A percentile compares a stretch with the other conserved stretches of the same genome.
These are phyloP conservation scores for Penicillium subrubescens DNA, from an alignment of 495 filamentous ascomycete species.

Conservation along the genomic window DNA sequence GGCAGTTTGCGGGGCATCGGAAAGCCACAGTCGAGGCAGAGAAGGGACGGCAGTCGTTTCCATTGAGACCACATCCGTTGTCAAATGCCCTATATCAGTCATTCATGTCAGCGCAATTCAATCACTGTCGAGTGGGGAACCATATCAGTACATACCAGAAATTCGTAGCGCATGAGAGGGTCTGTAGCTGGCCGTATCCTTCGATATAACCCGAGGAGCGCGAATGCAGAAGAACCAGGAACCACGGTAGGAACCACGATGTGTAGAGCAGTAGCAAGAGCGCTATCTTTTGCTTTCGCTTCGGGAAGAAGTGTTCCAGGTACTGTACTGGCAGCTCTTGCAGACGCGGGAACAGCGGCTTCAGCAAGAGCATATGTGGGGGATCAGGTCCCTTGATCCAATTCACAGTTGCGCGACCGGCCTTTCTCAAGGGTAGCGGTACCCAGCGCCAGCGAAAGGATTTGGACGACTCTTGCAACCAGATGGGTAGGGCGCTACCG, in stretches of 20 bases:
- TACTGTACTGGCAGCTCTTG: slow-evolving; percentile 69
- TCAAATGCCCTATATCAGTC: slow-evolving; percentile 57
- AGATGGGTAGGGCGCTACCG: slow-evolving; percentile 46
- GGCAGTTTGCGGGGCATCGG: slow-evolving; percentile 78
- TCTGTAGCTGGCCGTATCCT: slow-evolving; percentile 65
- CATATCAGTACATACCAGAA: slow-evolving; percentile 50
- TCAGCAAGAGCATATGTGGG: slow-evolving; percentile 64
- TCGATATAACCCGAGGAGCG: slow-evolving; percentile 64
- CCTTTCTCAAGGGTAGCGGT: slow-evolving; percentile 51
- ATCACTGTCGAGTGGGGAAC: not conserved
- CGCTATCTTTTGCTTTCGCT: slow-evolving; percentile 57
- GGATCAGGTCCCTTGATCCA: slow-evolving; percentile 76
- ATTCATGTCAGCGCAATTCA: not conserved
- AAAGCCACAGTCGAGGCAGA: slow-evolving; percentile 69
- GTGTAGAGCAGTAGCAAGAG: slow-evolving; percentile 64
- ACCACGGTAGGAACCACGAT: slow-evolving; percentile 74
- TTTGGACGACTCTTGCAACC: slow-evolving; percentile 56
- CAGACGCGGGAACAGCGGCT: slow-evolving; percentile 66
- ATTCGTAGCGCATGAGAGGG: slow-evolving; percentile 66
- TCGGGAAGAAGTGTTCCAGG: slow-evolving; percentile 65
- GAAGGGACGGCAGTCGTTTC: slow-evolving; percentile 81
- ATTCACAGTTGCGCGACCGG: slow-evolving; percentile 47
- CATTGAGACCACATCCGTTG: slow-evolving; percentile 78
- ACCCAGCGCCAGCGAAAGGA: slow-evolving; percentile 57
- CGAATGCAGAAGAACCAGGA: slow-evolving; percentile 64